Conservation (phyloP, 352 stramenopile genomes). For the Phytophthora meadii region DNA sequence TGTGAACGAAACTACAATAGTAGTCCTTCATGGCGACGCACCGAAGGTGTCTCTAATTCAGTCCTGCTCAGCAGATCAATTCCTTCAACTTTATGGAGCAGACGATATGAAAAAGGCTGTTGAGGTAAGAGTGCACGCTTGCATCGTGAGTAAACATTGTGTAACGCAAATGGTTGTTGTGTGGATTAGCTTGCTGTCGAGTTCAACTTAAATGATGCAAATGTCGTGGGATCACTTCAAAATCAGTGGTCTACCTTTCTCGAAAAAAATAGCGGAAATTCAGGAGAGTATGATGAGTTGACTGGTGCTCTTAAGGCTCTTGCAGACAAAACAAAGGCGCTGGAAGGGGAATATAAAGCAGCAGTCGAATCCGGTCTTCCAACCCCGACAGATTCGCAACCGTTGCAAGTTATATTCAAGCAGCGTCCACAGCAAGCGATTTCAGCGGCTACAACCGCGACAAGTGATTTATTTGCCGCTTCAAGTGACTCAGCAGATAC, state of each 20-base stretch:
- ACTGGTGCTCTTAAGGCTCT: slow-evolving; percentile 57
- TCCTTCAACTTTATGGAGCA: slow-evolving; percentile 73
- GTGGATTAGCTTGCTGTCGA: slow-evolving; percentile 67
- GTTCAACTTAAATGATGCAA: slow-evolving; percentile 74
- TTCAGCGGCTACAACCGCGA: slow-evolving; percentile 22
- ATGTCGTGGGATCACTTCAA: slow-evolving; percentile 57
- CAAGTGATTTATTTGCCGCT: slow-evolving; percentile 37
- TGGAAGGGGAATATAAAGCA: slow-evolving; percentile 61
- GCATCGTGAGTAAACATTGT: background rate
- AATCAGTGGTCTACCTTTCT: slow-evolving; percentile 56
- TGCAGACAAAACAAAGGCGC: slow-evolving; percentile 46
- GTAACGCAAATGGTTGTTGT: slow-evolving; percentile 8
- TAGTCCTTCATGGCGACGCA: slow-evolving; percentile 76
- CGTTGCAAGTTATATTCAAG: slow-evolving; percentile 88
- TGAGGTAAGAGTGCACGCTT: slow-evolving; percentile 48
- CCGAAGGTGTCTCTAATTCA: slow-evolving; percentile 80
- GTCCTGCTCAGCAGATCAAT: slow-evolving; percentile 75
- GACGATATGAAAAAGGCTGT: slow-evolving; percentile 70
- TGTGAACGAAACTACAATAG: slow-evolving; percentile 68
- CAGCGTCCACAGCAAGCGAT: slow-evolving; percentile 68
- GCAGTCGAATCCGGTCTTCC: slow-evolving; percentile 38
- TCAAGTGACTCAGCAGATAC: slow-evolving; percentile 36
- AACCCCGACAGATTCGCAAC: slow-evolving; percentile 41
- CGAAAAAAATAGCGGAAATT: slow-evolving; percentile 28
- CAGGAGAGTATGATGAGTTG: slow-evolving; percentile 40